phyloP scores from a whole-genome alignment of 177 flowering plant genomes.

The Vitis hybrid region DNA sequence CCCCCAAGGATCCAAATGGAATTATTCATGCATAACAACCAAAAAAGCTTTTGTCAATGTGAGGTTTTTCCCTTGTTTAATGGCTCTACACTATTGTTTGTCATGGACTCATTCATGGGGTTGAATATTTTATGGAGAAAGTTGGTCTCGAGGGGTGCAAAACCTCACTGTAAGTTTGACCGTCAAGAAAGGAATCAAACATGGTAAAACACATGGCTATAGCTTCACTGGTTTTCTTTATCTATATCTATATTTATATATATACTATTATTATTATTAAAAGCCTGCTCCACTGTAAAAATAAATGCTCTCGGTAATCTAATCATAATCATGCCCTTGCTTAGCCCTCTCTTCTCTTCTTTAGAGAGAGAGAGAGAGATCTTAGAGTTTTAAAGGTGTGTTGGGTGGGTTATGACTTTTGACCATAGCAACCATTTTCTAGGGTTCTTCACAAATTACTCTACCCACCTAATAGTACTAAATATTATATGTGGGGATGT shows the following conservation, averaged over 20 bases:
- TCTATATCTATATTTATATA: neutral
- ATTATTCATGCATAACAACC: neutral
- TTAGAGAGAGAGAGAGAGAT: slow-evolving; percentile 11
- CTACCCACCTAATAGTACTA: neutral
- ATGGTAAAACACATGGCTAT: slow-evolving; percentile 59
- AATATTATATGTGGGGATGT: neutral
- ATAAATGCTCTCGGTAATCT: slow-evolving; percentile 41
- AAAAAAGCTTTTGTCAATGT: slow-evolving; percentile 14
- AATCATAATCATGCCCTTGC: slow-evolving; percentile 31
- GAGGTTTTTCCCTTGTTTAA: too few relatives aligned
- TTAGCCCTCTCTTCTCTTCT: slow-evolving; percentile 9
- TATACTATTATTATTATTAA: slow-evolving; percentile 14
- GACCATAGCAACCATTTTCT: slow-evolving; percentile 16
- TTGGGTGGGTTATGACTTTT: slow-evolving; percentile 18
- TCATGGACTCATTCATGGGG: too few relatives aligned
- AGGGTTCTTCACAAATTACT: slow-evolving; percentile 11
- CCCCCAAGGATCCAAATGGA: slow-evolving; percentile 3
- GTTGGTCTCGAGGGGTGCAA: slow-evolving; percentile 38
- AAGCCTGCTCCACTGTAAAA: slow-evolving; percentile 34
- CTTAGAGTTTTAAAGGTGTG: too few relatives aligned
- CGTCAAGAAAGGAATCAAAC: slow-evolving; percentile 67
- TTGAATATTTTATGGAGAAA: neutral
- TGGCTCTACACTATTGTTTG: too few relatives aligned
- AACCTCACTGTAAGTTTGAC: slow-evolving; percentile 55
- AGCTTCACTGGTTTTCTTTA: neutral